Evolutionary conservation across 805 yeast species (phyloP), one percentile per base, ranked within the genome.

Genomic region (Diddensiella santjacobensis): DNA sequence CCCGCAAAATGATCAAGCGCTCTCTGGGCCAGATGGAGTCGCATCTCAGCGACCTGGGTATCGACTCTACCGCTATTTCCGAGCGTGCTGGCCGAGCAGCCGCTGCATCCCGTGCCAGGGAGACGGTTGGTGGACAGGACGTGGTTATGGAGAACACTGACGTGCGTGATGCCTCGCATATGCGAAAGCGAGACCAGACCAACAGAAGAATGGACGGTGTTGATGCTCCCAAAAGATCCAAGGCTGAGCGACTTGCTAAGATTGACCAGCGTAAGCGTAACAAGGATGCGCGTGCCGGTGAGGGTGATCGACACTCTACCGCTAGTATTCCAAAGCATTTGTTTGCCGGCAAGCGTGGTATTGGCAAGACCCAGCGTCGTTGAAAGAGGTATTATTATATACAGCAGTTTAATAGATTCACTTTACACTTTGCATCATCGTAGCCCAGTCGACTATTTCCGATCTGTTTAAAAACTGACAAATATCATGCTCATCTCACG

Each of bases 311-410:
- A 71, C 96, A 88, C 68, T 74, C 80, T 49, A 79, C 89, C 47
- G 93, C 86, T 45, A 73, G 87, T 53, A 70, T 87, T 72, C 96
- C 97, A 55, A 91, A 90, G 75, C 99, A 93, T 72, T 76, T 93
- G 78, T 86, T 84, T 75, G 73, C 88, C 61, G 99, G 99, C 72
- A 93, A 93, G 79, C 83, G 99, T 73, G 95, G 97, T 75, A 81
- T 80, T 62, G 97, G 97, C 69, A 84, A 84, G 69, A 83, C 88
- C 55, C 96, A 88, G 69, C 79, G 86, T 72, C 91, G 98, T 77
- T 87, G 75, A 60, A 36, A 22, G 3, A 26, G 31, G 8, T 26
- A 8, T 26, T 26, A 8, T n/a, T n/a, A n/a, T n/a, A n/a, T n/a
- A 29, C 15, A 26, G 13, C 17, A n/a, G n/a, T n/a, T n/a, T n/a